These are phyloP conservation scores for Acacia acuminata DNA, from an alignment of 306 rosid genomes.

Conservation along the genomic window DNA sequence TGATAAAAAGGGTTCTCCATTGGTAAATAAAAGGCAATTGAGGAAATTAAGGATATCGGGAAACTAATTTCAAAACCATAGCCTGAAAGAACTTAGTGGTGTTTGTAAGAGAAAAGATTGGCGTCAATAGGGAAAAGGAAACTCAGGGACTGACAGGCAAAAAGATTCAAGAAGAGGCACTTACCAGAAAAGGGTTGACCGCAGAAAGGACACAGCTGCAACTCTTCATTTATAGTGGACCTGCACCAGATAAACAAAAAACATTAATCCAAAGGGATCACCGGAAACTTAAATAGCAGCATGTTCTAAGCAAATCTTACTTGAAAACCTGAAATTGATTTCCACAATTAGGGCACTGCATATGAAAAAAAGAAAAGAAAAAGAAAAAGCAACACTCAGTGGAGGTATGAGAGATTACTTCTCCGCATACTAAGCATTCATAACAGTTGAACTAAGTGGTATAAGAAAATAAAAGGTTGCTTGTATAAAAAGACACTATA, in stretches of 20 bases:
- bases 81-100: not conserved
- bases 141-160: not conserved
- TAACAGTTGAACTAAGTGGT: slow-evolving; percentile 5
- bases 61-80: slow-evolving; percentile 15
- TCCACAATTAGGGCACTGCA: slow-evolving; percentile 98
- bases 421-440: not conserved
- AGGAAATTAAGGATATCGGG: not conserved
- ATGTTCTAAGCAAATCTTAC: slow-evolving; percentile 53
- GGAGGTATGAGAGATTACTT: not conserved
- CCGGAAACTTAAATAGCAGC: slow-evolving; percentile 20
- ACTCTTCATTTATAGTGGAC: slow-evolving; percentile 71
- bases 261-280: not conserved
- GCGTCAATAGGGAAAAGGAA: not conserved
- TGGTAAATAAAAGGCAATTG: not conserved
- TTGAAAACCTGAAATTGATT: slow-evolving; percentile 93
- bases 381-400: slow-evolving; percentile 20
- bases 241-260: slow-evolving; percentile 45
- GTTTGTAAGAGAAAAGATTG: not conserved
- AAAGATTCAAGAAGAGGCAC: not conserved
- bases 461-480: not conserved
- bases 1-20: not conserved
- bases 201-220: slow-evolving; percentile 91
- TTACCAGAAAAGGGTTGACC: slow-evolving; percentile 93
- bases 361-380: too few species aligned
- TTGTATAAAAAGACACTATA: not conserved